Conservation (phyloP, 805 yeast genomes). For the Komagataella ulmi region DNA sequence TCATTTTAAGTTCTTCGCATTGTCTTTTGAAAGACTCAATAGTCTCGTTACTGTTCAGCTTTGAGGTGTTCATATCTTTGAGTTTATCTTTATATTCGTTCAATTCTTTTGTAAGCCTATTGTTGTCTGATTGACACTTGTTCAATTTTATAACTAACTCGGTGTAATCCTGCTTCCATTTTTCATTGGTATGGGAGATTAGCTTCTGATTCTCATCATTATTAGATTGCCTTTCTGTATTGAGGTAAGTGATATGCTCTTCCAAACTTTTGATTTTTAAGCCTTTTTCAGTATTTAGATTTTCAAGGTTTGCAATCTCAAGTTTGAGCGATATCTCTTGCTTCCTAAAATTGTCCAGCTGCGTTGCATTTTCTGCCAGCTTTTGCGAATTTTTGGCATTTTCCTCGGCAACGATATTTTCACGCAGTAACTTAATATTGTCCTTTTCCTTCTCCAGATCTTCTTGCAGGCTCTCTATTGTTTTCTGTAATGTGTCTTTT, state of each 20-base stretch:
- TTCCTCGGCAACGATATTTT: conserved; percentile 8
- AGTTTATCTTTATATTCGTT: conserved; percentile 25
- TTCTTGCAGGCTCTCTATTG: conserved; percentile 9
- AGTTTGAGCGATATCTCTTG: conserved; percentile 31
- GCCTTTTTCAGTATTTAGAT: conserved; percentile 23
- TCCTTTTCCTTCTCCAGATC: conserved; percentile 9
- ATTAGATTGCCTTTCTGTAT: conserved; percentile 13
- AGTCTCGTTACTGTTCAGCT: conserved; percentile 19
- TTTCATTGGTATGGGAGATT: conserved; percentile 25
- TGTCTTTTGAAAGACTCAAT: conserved; percentile 45
- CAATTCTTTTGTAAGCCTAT: conserved; percentile 22
- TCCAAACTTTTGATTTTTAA: conserved; percentile 21
- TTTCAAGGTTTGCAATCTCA: conserved; percentile 32
- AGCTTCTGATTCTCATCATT: conserved; percentile 26
- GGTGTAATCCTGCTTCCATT: conserved; percentile 15
- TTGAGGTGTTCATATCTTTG: conserved; percentile 19
- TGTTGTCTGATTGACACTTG: conserved; percentile 29
- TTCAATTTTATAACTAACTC: conserved; percentile 22
- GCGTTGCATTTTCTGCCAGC: conserved; percentile 8
- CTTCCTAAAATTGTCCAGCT: conserved; percentile 23
- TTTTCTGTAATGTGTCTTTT: background rate
- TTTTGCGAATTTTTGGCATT: conserved; percentile 3
- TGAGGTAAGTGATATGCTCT: conserved; percentile 24
- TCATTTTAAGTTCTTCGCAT: conserved; percentile 57
- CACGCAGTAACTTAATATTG: conserved; percentile 6